Conservation (phyloP, 768 basidiomycete species). For the Wakefieldia striispora region DNA sequence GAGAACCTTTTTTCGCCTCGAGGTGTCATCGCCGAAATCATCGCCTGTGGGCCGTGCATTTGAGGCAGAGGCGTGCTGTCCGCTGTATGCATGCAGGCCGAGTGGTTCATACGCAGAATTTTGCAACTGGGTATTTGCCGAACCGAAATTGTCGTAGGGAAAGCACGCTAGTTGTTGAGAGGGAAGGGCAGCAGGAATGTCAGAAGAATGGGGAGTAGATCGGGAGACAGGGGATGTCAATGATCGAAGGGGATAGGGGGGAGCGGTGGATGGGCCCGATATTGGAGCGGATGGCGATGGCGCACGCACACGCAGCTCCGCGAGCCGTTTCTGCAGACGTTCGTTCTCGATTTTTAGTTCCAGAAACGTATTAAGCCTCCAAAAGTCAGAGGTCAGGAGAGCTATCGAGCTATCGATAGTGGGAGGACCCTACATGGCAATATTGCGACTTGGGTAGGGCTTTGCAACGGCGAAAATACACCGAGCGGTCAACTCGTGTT, state of each 20-base stretch:
- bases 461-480: conserved; percentile 76
- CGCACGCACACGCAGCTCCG: conserved; percentile 37
- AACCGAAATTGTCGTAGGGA: conserved; percentile 17
- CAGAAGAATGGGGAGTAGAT: conserved; percentile 16
- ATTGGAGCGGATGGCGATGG: conserved; percentile 16
- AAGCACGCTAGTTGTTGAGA: conserved; percentile 10
- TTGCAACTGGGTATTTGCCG: conserved; percentile 10
- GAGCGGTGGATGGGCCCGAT: conserved; percentile 15
- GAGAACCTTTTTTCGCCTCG: conserved; percentile 63
- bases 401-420: background rate
- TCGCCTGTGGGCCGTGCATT: conserved; percentile 31
- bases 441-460: conserved; percentile 74
- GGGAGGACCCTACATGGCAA: conserved; percentile 51
- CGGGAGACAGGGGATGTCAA: conserved; percentile 19
- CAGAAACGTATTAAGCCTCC: conserved; percentile 67
- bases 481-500: conserved; percentile 39
- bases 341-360: conserved; percentile 91
- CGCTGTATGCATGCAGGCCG: conserved; percentile 13
- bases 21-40: conserved; percentile 48
- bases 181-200: conserved; percentile 14
- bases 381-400: conserved; percentile 2
- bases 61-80: conserved; percentile 13
- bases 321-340: conserved; percentile 61
- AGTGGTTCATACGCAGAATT: conserved; percentile 20
- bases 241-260: conserved; percentile 29